Percentiles rank a stretch among this genome's conserved stretches.
Evolutionary conservation across 345 rosid genomes (phyloP).

Genomic region (Gossypium mustelinum): DNA sequence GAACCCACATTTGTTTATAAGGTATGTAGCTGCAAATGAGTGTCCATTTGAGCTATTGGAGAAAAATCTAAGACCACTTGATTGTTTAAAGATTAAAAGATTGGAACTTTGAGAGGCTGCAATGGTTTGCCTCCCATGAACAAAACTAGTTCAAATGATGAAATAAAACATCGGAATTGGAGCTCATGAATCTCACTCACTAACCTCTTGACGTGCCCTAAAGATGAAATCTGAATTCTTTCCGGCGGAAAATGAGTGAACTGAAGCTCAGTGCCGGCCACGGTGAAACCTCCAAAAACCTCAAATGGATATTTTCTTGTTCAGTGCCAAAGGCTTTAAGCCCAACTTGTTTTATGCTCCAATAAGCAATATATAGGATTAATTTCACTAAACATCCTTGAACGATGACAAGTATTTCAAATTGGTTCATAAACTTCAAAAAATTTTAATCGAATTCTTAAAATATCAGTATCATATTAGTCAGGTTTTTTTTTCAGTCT

Average conservation of each 20-base stretch:
- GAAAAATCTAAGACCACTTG: not conserved
- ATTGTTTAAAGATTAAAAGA: not conserved
- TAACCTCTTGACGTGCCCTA: not conserved
- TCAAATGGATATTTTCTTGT: no score
- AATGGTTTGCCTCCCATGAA: not conserved
- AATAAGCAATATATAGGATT: no score
- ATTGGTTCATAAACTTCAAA: no score
- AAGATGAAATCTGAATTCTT: not conserved
- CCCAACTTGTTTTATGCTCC: not conserved
- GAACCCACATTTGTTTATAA: constrained; percentile 28
- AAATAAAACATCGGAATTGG: not conserved
- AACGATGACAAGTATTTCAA: no score
- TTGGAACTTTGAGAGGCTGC: not conserved
- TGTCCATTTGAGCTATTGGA: not conserved
- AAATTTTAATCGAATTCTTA: no score
- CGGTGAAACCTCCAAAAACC: not conserved
- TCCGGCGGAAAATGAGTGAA: not conserved
- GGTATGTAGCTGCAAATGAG: constrained; percentile 35
- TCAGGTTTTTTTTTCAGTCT: no score
- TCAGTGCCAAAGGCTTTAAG: not conserved
- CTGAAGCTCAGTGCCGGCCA: not conserved
- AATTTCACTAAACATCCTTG: no score
- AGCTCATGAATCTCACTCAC: not conserved
- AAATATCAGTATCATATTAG: no score
- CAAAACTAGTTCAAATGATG: not conserved